These are phyloP conservation scores for Megacollybia platyphylla DNA, from an alignment of 1,284 basidiomycete species.

Conservation along the genomic window DNA sequence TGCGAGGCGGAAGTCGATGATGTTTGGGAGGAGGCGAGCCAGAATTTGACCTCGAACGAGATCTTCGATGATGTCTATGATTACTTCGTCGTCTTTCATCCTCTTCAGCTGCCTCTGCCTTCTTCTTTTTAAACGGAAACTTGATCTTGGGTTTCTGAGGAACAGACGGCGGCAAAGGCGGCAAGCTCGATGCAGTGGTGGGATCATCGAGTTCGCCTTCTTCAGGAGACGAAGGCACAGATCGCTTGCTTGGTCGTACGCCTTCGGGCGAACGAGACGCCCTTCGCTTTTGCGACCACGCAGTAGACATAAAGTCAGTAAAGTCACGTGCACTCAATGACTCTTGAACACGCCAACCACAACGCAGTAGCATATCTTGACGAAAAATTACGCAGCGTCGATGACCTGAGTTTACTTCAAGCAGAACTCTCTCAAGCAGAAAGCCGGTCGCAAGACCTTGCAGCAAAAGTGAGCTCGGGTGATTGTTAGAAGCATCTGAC, in stretches of 20 bases:
- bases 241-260: slow-evolving; percentile 40
- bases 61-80: slow-evolving; percentile 9
- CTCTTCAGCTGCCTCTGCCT: slow-evolving; percentile 16
- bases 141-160: slow-evolving; percentile 25
- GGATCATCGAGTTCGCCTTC: slow-evolving; percentile 62
- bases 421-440: slow-evolving; percentile 21
- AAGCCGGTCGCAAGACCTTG: slow-evolving; percentile 21
- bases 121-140: slow-evolving; percentile 64
- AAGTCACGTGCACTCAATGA: no score
- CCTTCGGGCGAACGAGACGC: slow-evolving; percentile 36
- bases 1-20: slow-evolving; percentile 25
- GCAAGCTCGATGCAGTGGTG: slow-evolving; percentile 7
- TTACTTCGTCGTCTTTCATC: slow-evolving; percentile 2
- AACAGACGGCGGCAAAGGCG: slow-evolving; percentile 1
- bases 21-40: slow-evolving; percentile 26
- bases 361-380: slow-evolving; percentile 21
- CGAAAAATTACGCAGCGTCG: slow-evolving; percentile 27
- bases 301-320: no score
- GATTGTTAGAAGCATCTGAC: slow-evolving; percentile 12
- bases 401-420: slow-evolving; percentile 34
- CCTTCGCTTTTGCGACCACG: slow-evolving; percentile 33
- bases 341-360: no score
- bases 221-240: slow-evolving; percentile 55
- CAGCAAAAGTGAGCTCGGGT: slow-evolving; percentile 25
- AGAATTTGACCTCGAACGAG: slow-evolving; percentile 16